These are phyloP conservation scores for Pythium rhizo-oryzae DNA, from an alignment of 352 stramenopile species.

Conservation along the genomic window DNA sequence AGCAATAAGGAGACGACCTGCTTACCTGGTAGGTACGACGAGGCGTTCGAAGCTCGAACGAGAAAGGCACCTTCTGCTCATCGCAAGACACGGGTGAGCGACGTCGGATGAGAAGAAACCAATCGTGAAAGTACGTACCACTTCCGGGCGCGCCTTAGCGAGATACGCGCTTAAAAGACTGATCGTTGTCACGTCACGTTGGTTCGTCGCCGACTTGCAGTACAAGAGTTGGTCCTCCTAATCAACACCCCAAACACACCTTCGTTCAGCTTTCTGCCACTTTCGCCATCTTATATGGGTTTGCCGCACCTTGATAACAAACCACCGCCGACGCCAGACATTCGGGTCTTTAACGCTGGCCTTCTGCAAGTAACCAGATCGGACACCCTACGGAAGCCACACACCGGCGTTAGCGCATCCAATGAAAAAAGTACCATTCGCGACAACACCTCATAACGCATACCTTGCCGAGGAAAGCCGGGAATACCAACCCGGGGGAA, in stretches of 20 bases:
- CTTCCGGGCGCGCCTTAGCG: conserved; percentile 72
- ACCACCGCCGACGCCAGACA: conserved; percentile 85
- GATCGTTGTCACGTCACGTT: conserved; percentile 81
- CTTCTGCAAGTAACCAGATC: conserved; percentile 83
- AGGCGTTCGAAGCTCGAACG: conserved; percentile 80
- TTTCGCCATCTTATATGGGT: too few relatives aligned
- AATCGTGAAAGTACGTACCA: conserved; percentile 40
- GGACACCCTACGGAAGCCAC: conserved; percentile 46
- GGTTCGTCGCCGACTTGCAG: conserved; percentile 83
- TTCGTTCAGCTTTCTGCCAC: neutral
- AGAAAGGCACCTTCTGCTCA: conserved; percentile 62
- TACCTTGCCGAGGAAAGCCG: conserved; percentile 75
- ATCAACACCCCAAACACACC: neutral
- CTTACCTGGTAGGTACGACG: conserved; percentile 70
- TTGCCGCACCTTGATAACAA: conserved; percentile 69
- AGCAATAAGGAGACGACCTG: neutral
- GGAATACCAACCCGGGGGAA: conserved; percentile 60
- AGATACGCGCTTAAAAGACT: conserved; percentile 77
- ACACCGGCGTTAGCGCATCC: neutral
- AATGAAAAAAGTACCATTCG: too few relatives aligned
- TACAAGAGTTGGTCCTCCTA: conserved; percentile 83
- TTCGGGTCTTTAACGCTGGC: conserved; percentile 77
- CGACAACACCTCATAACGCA: neutral
- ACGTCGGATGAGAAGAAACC: neutral
- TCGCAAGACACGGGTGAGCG: neutral